These are phyloP conservation scores for Phytopythium vexans DNA, from an alignment of 352 stramenopile genomes.

Conservation along the genomic window DNA sequence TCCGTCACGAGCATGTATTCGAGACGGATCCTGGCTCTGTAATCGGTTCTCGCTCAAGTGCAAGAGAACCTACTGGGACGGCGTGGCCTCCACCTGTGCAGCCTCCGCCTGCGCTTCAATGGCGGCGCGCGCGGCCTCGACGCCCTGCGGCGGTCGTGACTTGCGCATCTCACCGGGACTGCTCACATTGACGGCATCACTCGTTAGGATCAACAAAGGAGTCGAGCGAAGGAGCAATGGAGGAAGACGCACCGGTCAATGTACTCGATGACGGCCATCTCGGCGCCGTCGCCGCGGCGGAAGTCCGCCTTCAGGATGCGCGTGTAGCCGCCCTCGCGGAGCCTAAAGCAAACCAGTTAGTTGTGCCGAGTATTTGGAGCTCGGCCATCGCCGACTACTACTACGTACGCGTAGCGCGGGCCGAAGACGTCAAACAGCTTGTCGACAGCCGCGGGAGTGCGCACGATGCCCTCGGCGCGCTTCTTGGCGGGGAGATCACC, in stretches of 20 bases:
- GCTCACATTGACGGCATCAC: slow-evolving; percentile 6
- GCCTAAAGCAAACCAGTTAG: slow-evolving; percentile 20
- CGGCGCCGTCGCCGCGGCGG: slow-evolving; percentile 92
- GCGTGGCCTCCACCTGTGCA: not conserved
- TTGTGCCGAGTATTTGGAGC: not conserved
- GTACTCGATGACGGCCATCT: slow-evolving; percentile 99
- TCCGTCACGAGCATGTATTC: too few species aligned
- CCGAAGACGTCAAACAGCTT: slow-evolving; percentile 97
- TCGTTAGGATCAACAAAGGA: not conserved
- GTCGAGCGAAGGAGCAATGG: not conserved
- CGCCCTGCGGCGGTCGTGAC: slow-evolving; percentile 56
- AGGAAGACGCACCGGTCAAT: slow-evolving; percentile 82
- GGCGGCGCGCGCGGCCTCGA: slow-evolving; percentile 43
- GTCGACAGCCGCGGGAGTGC: slow-evolving; percentile 87
- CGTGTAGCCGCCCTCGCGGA: slow-evolving; percentile 93
- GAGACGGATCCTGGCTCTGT: not conserved
- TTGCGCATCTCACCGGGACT: slow-evolving; percentile 86
- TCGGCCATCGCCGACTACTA: slow-evolving; percentile 2
- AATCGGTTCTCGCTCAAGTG: not conserved
- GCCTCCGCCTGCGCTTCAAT: slow-evolving; percentile 33
- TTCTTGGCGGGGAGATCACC: slow-evolving; percentile 82
- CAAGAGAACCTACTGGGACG: not conserved
- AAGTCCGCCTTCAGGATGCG: slow-evolving; percentile 94
- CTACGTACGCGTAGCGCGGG: slow-evolving; percentile 91
- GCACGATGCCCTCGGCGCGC: slow-evolving; percentile 80